Conservation (phyloP, 1,284 basidiomycete genomes). For the Mycena sp. region DNA sequence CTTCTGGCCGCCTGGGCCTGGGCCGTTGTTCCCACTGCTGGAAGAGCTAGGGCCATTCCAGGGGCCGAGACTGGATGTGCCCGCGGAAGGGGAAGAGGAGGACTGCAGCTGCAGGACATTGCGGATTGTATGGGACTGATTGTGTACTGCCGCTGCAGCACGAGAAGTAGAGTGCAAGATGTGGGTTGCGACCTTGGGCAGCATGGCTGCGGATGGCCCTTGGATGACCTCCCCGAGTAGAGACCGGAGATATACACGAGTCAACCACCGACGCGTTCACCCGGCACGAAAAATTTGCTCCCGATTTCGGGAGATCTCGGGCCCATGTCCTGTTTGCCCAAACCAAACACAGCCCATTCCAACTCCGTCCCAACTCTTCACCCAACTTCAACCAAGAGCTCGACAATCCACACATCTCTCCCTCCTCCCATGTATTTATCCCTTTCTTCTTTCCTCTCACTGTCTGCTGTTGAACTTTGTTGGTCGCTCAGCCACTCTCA, state of each 20-base stretch:
- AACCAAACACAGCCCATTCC: no score
- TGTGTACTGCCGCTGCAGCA: constrained; percentile 77
- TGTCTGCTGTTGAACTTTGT: no score
- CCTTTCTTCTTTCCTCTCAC: no score
- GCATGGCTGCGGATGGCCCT: constrained; percentile 53
- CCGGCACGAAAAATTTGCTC: no score
- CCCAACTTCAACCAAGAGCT: no score
- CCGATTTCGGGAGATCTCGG: no score
- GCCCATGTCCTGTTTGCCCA: no score
- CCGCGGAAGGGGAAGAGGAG: constrained; percentile 51
- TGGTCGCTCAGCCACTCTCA: no score
- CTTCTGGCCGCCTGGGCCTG: constrained; percentile 72
- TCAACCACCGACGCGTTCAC: not conserved
- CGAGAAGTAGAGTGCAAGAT: constrained; percentile 78
- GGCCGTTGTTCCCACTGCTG: constrained; percentile 62
- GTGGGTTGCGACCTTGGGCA: constrained; percentile 82
- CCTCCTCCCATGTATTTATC: no score
- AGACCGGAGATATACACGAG: not conserved
- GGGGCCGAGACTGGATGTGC: constrained; percentile 44
- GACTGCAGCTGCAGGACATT: constrained; percentile 71
- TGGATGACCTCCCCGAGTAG: not conserved
- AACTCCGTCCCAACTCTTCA: no score
- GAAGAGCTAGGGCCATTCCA: constrained; percentile 58
- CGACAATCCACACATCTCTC: no score
- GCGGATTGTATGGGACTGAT: constrained; percentile 72